Evolutionary conservation across 1,139 yeast genomes (phyloP), one percentile per base, ranked within the genome.

Genomic region (Wickerhamomyces sp.): DNA sequence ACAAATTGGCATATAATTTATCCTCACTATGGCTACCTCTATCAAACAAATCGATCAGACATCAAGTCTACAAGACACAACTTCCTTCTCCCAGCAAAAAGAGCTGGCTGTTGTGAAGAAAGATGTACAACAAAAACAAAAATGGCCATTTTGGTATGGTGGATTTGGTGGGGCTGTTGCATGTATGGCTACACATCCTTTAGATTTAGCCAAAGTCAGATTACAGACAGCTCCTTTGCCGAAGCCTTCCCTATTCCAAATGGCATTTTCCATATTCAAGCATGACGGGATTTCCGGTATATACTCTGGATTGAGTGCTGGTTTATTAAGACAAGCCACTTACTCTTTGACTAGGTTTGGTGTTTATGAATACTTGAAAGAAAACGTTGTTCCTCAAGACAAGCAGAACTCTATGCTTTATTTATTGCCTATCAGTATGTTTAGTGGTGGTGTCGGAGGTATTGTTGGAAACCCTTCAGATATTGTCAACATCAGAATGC

Each of bases 401-500:
- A 54, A 60, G 39, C 49, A 53, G 30, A 52, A 45, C 26, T 56
- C 59, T 15, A 59, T 59, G 51, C 45, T 45, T 4, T 60, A 60
- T 35, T 67, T 84, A 42, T 67, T 87, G 43, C 90, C 92, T 13
- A 71, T 82, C 64, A 86, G 95, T 6, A 85, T 87, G 94, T 51
- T 83, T 15, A 78, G 92, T 9, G 96, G 96, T 36, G 85, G 82
- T 21, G 62, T 80, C 40, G 96, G 96, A 41, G 95, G 95, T 8
- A 63, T 86, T 28, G 81, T 85, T 3, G 96, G 96, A 21, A 88
- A 87, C 55, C 95, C 96, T 3, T 79, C 94, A 2, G 96, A 88
- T 60, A 84, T 88, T 19, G 88, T 86, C 32, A 88, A 88, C 53
- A 84, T 88, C 46, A 75, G 96, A 61, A 88, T 88, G 96, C 96